Conservation (phyloP, 2,329 filamentous ascomycete species). For the Triangularia setosa region DNA sequence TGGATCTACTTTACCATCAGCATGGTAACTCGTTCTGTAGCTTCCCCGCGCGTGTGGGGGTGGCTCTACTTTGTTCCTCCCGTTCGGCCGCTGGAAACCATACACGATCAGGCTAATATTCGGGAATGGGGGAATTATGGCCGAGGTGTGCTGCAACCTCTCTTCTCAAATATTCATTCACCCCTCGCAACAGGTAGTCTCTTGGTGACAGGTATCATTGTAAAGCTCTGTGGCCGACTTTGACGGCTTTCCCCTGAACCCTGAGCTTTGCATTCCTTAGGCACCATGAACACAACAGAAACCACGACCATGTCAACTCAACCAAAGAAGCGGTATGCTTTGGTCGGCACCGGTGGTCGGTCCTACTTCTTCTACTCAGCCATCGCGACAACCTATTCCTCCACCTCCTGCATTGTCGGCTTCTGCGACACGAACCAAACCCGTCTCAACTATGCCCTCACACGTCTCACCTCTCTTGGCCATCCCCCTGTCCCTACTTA, state of each 20-base stretch:
- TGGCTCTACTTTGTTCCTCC: not conserved
- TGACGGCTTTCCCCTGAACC: not conserved
- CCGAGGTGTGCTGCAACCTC: not conserved
- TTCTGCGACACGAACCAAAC: conserved; percentile 60
- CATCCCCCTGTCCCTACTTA: conserved; percentile 50
- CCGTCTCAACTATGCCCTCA: conserved; percentile 54
- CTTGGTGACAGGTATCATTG: not conserved
- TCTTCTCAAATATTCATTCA: too few relatives aligned
- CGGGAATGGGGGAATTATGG: not conserved
- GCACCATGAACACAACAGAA: not conserved
- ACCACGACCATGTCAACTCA: not conserved
- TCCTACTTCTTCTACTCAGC: conserved; percentile 60
- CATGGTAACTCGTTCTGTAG: not conserved
- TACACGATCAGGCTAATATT: not conserved
- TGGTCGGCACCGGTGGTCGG: conserved; percentile 57
- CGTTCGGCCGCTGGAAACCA: not conserved
- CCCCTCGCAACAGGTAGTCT: too few relatives aligned
- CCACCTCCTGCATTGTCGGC: conserved; percentile 49
- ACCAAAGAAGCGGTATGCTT: conserved; percentile 45
- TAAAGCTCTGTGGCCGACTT: not conserved
- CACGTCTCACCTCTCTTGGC: conserved; percentile 43
- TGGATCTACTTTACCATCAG: not conserved
- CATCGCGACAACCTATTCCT: conserved; percentile 49
- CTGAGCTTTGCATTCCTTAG: not conserved
- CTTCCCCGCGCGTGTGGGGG: not conserved